These are phyloP conservation scores for Ascochyta koolunga DNA, from an alignment of 2,329 filamentous ascomycete species.

Conservation along the genomic window DNA sequence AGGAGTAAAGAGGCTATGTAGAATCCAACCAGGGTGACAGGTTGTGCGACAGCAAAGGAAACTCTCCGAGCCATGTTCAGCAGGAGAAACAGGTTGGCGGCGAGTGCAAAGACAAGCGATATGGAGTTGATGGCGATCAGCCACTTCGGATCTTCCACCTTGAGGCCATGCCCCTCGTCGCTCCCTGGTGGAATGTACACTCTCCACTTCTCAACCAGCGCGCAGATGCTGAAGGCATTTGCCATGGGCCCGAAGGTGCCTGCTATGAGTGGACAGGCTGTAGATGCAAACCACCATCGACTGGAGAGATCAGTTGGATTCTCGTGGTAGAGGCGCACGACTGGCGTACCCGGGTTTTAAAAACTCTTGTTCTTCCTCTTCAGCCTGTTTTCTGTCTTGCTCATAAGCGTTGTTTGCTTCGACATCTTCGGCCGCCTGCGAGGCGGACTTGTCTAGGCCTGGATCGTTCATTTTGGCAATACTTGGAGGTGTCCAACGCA, in stretches of 20 bases:
- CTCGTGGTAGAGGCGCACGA: not conserved
- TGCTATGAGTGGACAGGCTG: conserved; percentile 63
- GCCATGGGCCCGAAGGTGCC: conserved; percentile 62
- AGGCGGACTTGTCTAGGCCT: conserved; percentile 58
- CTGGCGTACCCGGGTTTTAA: conserved; percentile 50
- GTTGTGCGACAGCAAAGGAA: conserved; percentile 62
- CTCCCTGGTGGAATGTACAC: conserved; percentile 55
- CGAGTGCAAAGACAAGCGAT: conserved; percentile 60
- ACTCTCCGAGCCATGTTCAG: conserved; percentile 65
- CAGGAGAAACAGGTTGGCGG: conserved; percentile 61
- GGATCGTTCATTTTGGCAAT: conserved; percentile 53
- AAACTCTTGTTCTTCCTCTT: conserved; percentile 51
- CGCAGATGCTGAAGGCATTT: conserved; percentile 61
- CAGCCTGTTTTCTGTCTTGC: conserved; percentile 41
- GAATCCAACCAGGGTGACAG: conserved; percentile 67
- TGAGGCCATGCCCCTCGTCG: conserved; percentile 52
- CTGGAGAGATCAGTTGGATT: conserved; percentile 31
- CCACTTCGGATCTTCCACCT: conserved; percentile 62
- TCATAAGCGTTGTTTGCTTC: conserved; percentile 45
- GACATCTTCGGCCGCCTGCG: conserved; percentile 54
- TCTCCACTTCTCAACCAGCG: conserved; percentile 63
- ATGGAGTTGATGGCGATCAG: conserved; percentile 62
- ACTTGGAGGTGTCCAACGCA: not conserved
- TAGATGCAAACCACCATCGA: conserved; percentile 67
- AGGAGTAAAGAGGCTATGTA: conserved; percentile 61